phyloP scores from a whole-genome alignment of 208 protist genomes.

The Lotmaria passim region DNA sequence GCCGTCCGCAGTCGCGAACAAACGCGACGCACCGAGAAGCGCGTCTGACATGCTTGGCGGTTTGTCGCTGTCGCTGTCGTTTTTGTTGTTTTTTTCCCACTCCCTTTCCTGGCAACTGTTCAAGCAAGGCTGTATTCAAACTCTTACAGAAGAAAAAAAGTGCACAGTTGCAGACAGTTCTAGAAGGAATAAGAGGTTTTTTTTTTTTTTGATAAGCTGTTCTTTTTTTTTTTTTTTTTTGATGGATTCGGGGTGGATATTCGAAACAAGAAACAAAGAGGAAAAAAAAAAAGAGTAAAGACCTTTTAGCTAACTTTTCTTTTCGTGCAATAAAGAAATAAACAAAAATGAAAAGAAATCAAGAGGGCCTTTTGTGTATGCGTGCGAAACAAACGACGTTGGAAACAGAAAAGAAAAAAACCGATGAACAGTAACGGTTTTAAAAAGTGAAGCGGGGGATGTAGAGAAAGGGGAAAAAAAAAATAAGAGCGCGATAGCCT shows the following conservation, averaged over 20 bases:
- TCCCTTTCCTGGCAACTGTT: too few relatives aligned
- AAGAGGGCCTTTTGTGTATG: conserved; percentile 21
- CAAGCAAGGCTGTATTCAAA: too few relatives aligned
- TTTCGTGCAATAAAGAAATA: background rate
- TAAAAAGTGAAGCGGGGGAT: too few relatives aligned
- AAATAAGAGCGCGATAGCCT: background rate
- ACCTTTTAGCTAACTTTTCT: background rate
- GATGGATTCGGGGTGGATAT: too few relatives aligned
- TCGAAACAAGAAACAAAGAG: conserved; percentile 7
- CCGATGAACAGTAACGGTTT: background rate
- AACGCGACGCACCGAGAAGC: conserved; percentile 26
- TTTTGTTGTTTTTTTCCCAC: background rate
- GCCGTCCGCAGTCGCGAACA: conserved; percentile 50
- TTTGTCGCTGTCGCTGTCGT: background rate
- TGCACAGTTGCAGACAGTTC: too few relatives aligned
- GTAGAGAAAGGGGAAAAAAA: conserved; percentile 1
- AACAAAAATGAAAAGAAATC: background rate
- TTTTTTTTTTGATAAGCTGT: too few relatives aligned
- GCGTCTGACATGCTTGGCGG: background rate
- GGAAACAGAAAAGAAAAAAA: background rate
- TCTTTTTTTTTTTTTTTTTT: background rate
- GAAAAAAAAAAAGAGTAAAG: conserved; percentile 13
- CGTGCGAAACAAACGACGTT: background rate
- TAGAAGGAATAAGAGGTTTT: too few relatives aligned
- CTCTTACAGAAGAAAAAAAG: too few relatives aligned